Base-by-base conservation (phyloP, 257 asterid species). In the Capsicum baccatum region DNA sequence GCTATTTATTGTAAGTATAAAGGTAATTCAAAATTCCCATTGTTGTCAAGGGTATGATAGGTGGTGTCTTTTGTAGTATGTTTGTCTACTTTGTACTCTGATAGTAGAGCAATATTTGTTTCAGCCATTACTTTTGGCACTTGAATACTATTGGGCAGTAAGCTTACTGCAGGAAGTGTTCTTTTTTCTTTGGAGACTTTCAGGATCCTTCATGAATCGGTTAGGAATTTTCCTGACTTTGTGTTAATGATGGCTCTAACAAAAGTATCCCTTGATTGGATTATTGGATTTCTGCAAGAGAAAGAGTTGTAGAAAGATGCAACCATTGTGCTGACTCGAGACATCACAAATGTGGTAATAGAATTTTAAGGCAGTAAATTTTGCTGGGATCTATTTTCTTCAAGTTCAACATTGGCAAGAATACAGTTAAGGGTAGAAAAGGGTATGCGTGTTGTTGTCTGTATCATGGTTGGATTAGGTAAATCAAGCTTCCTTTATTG, bases 221-320 rank as follows among this genome's bases (percentile, higher is more conserved):
- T 93, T 84, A 87, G 95, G 84, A 92, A 91, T 87, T 92, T 93
- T 83, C 97, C 97, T 16, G 97, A 92, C 88, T 86, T 92, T 90
- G 95, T 93, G 39, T 93, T 95, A 16, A 93, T 93, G 97, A 92
- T 93, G 95, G 97, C 95, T 87, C 94, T 92, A 90, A 93, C 97
- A 56, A 93, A 90, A 87, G 97, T 93, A 10, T 93, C 97, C 83
- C 92, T 93, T 13, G 97, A 93, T 84, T 90, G 97, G 76, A 92
- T 93, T 85, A 67, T 93, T 83, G 92, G 89, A 83, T 92, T 92
- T 85, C 85, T 93, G 82, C 88, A 48, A 89, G 95, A 90, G 87
- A 92, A 91, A 76, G 97, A 93, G 79, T 86, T 93, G 83, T 91
- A 76, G 80, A 91, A 88, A 86, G 97, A 93, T 81, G 97, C 95